Base-by-base conservation (phyloP, 2,329 filamentous ascomycete genomes). In the Coniochaeta hoffmannii region DNA sequence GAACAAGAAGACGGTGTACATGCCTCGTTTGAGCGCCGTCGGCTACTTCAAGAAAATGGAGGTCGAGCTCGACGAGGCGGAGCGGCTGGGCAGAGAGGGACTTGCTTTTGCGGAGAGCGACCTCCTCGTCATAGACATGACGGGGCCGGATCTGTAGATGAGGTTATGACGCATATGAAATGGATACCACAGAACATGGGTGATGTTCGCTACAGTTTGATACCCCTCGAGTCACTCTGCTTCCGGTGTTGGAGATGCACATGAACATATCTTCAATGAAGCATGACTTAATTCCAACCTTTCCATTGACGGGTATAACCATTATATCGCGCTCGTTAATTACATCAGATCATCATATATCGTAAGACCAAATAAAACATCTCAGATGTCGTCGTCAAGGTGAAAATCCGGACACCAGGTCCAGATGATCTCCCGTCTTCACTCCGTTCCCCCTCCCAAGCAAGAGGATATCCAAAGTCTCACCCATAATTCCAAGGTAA, bases 401-500 rank as follows among this genome's bases (percentile, higher is more conserved):
- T 49, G 41, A 38, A 53, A 36, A 15, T 10, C 26, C 55, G 34
- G 32, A 58, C 24, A 50, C 41, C 26, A 31, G 41, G 49, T 52
- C 57, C 50, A 14, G 22, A 41, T 46, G 31, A 17, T 3, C 17
- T 31, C 52, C 15, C 9, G 30, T 28, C 9, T 15, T 14, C 38
- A 14, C 41, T 11, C 57, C 53, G 26, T 51, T 44, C 30, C 38
- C 51, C 34, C 19, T 36, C 11, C 12, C 14, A 57, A 11, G 4
- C 50, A 6, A 5, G 2, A 5, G 10, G 14, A 3, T 15, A 53
- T 35, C 32, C 34, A 35, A 38, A 10, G 3, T 17, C 30, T 15
- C 22, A 53, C n/a, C 50, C 66, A 49, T 75, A 75, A 32, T 69
- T 63, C 78, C 78, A 81, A 17, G 78, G 78, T 55, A 81, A 62